phyloP scores from a whole-genome alignment of 2,329 filamentous ascomycete genomes.

The Sclerotinia glacialis region DNA sequence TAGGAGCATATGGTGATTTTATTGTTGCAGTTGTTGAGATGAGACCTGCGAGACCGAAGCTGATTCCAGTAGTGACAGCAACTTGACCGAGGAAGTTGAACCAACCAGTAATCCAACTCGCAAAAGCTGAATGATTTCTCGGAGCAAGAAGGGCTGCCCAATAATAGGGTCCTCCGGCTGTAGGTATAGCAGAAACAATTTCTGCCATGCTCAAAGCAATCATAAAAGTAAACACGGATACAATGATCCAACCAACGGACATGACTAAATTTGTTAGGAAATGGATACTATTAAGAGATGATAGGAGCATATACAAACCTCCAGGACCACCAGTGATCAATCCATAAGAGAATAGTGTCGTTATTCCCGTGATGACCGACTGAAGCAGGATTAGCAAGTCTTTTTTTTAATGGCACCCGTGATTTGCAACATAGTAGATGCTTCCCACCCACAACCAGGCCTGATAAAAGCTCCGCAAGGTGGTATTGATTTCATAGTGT shows the following conservation, averaged over 20 bases:
- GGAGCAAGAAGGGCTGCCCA: slow-evolving; percentile 58
- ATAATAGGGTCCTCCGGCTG: slow-evolving; percentile 58
- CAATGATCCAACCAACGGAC: slow-evolving; percentile 54
- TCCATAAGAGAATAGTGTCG: slow-evolving; percentile 57
- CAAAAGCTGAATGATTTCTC: slow-evolving; percentile 45
- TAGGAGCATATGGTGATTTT: slow-evolving; percentile 45
- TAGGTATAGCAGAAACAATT: slow-evolving; percentile 58
- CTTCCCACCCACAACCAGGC: not conserved
- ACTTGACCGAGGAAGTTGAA: slow-evolving; percentile 50
- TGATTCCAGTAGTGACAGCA: slow-evolving; percentile 50
- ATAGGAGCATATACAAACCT: slow-evolving; percentile 44
- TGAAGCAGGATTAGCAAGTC: slow-evolving; percentile 33
- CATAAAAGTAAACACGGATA: slow-evolving; percentile 54
- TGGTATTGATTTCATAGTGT: not conserved
- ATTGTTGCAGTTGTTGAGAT: slow-evolving; percentile 48
- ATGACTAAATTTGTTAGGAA: slow-evolving; percentile 45
- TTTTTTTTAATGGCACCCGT: not conserved
- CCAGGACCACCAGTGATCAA: slow-evolving; percentile 54
- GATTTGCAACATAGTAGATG: not conserved
- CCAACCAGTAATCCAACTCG: slow-evolving; percentile 49
- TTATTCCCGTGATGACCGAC: slow-evolving; percentile 59
- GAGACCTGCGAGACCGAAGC: slow-evolving; percentile 46
- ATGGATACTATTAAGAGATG: not conserved
- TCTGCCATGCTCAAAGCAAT: slow-evolving; percentile 57
- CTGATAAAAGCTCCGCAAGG: not conserved